Base-by-base conservation (phyloP, 1,139 yeast genomes). In the Wickerhamiella infanticola region DNA sequence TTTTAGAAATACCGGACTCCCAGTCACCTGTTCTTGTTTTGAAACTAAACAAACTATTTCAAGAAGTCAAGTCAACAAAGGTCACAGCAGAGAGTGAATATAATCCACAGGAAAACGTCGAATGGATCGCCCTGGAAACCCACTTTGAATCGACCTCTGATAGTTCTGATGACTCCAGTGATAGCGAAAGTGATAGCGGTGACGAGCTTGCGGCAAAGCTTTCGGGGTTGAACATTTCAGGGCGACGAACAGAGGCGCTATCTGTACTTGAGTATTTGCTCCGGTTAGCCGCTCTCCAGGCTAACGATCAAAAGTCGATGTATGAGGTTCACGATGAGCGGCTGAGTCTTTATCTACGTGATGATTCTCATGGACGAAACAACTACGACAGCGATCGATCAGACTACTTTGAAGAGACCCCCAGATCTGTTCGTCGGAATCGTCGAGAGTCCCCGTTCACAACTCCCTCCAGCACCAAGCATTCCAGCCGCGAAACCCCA, bases 191-290 rank as follows among this genome's bases (percentile, higher is more conserved):
- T 4, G 39, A n/a, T 8, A 35, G 40, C 36, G 24, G 27, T 26
- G 44, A 13, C 8, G 44, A 37, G 5, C 35, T 41, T 9, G 38
- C 26, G 3, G 41, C 18, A 25, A 35, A 27, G 11, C 8, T 36
- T 26, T 23, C 24, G 24, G 24, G 36, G 18, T 36, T 36, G 11
- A 9, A n/a, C 6, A n/a, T 36, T 24, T 7, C 24, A 3, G 11
- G 7, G n/a, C 35, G 26, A 13, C 9, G 24, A 5, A 29, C 11
- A 13, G 25, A 1, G 66, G 36, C 79, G 0, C 64, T 81, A 23
- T 74, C 86, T 0, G 61, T 81, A 27, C 62, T 82, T 3, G 93
- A 83, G 58, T 81, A 81, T 54, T 54, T 81, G 4, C 58, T 81
- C 1, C 65, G 93, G 43, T 64, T 83, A 5, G 63, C 76, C 27